phyloP scores from a whole-genome alignment of 495 filamentous ascomycete genomes.

The Podospora appendiculata region DNA sequence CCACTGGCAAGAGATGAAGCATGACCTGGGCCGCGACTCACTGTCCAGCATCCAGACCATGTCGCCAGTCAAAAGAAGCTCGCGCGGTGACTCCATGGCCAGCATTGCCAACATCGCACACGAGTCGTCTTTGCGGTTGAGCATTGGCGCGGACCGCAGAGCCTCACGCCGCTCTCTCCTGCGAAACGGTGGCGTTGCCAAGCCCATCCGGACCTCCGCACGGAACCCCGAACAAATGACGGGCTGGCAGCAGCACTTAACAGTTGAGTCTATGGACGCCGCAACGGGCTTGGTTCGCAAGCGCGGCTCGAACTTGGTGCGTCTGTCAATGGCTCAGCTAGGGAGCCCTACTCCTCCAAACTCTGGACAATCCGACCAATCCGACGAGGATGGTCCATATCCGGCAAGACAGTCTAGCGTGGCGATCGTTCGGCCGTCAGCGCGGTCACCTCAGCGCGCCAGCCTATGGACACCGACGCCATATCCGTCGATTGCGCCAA shows the following conservation, averaged over 20 bases:
- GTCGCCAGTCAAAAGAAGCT: conserved; percentile 15
- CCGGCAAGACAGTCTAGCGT: not conserved
- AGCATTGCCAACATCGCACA: conserved; percentile 2
- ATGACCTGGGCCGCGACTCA: conserved; percentile 39
- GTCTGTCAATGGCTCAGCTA: conserved; percentile 26
- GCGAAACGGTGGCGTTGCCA: conserved; percentile 20
- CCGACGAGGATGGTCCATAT: conserved; percentile 13
- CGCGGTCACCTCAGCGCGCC: not conserved
- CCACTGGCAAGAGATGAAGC: conserved; percentile 42
- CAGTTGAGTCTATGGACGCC: conserved; percentile 34
- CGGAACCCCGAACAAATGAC: conserved; percentile 7
- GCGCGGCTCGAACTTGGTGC: conserved; percentile 29
- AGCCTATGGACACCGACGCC: conserved; percentile 15
- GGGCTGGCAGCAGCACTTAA: conserved; percentile 23
- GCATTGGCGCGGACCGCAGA: conserved; percentile 25
- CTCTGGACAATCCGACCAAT: conserved; percentile 29
- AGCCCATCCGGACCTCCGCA: conserved; percentile 9
- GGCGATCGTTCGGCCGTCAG: not conserved
- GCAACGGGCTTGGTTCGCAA: conserved; percentile 29
- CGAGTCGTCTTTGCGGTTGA: conserved; percentile 15
- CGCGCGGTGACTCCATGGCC: conserved; percentile 17
- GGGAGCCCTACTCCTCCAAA: conserved; percentile 46
- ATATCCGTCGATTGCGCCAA: not conserved
- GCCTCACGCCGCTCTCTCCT: conserved; percentile 24
- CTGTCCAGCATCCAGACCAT: conserved; percentile 34